Evolutionary conservation across 2,329 filamentous ascomycete genomes (phyloP).

Genomic region (Sarocladium oryzae): DNA sequence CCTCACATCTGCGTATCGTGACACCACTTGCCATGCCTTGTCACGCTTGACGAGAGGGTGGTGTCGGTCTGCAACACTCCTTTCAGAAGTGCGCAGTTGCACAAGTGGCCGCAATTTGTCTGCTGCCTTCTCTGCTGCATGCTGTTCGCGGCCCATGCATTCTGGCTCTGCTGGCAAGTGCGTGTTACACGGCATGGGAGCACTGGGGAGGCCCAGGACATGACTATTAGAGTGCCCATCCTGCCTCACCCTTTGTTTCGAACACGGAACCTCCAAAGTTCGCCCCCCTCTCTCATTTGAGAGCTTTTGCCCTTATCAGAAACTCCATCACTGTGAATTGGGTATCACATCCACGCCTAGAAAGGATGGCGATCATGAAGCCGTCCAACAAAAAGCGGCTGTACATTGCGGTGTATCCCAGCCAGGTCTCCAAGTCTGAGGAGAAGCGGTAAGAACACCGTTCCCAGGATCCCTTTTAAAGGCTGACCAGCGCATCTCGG

Average conservation of each 20-base stretch:
- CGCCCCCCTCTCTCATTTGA: neutral
- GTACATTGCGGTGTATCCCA: conserved; percentile 5
- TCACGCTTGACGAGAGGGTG: neutral
- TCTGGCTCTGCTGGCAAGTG: neutral
- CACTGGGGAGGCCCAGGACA: neutral
- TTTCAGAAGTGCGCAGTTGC: neutral
- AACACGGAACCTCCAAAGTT: too few species aligned
- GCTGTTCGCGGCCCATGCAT: neutral
- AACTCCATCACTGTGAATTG: too few species aligned
- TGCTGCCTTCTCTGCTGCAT: neutral
- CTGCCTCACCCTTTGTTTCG: neutral
- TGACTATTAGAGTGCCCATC: neutral
- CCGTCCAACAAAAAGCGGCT: conserved; percentile 7
- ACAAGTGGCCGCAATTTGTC: neutral
- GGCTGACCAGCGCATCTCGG: neutral
- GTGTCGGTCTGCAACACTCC: neutral
- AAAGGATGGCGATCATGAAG: neutral
- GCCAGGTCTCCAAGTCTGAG: neutral
- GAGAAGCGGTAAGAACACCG: conserved; percentile 1
- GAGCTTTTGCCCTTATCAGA: too few species aligned
- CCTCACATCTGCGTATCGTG: neutral
- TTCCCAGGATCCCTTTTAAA: neutral
- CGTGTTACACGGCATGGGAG: conserved; percentile 1
- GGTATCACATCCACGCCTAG: too few species aligned
- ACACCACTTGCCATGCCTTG: neutral